Evolutionary conservation across 148 eudicot genomes (phyloP).

Genomic region (Rheum nobile): DNA sequence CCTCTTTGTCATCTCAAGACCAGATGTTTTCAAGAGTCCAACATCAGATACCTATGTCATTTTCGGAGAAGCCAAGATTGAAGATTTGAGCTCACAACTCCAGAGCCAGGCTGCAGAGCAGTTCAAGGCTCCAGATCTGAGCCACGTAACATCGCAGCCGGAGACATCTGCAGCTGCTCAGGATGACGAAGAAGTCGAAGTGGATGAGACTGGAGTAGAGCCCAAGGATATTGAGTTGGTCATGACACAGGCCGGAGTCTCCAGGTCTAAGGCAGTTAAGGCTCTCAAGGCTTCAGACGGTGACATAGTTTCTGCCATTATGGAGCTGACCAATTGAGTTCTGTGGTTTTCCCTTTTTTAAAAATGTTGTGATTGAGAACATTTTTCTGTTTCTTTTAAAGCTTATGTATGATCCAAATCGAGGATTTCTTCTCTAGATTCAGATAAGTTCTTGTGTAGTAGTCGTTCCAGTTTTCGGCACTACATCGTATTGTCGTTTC

Average conservation of each 20-base stretch:
- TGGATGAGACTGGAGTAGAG: slow-evolving; percentile 71
- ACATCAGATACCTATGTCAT: slow-evolving; percentile 72
- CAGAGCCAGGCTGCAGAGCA: slow-evolving; percentile 92
- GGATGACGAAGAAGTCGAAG: slow-evolving; percentile 70
- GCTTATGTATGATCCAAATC: not conserved
- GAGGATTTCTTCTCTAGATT: not conserved
- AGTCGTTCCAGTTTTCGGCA: not conserved
- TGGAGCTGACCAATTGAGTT: slow-evolving; percentile 62
- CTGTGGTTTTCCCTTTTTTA: not conserved
- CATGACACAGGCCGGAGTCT: slow-evolving; percentile 79
- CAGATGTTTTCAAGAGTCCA: slow-evolving; percentile 94
- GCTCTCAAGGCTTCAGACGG: slow-evolving; percentile 70
- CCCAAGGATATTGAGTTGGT: slow-evolving; percentile 74
- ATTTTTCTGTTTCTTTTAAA: not conserved
- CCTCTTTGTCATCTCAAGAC: slow-evolving; percentile 77
- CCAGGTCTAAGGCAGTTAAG: slow-evolving; percentile 59
- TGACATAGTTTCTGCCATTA: slow-evolving; percentile 77
- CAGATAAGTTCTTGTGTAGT: not conserved
- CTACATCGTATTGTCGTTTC: not conserved
- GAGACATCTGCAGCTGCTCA: slow-evolving; percentile 46
- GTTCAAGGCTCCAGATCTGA: slow-evolving; percentile 68
- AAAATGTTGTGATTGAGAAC: not conserved
- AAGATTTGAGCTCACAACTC: slow-evolving; percentile 83
- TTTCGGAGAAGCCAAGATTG: slow-evolving; percentile 92
- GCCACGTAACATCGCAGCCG: slow-evolving; percentile 45